A percentile compares a stretch with the other conserved stretches of the same genome.
These are phyloP conservation scores for Penicillium sp. DNA, from an alignment of 2,329 filamentous ascomycete species.

Conservation along the genomic window DNA sequence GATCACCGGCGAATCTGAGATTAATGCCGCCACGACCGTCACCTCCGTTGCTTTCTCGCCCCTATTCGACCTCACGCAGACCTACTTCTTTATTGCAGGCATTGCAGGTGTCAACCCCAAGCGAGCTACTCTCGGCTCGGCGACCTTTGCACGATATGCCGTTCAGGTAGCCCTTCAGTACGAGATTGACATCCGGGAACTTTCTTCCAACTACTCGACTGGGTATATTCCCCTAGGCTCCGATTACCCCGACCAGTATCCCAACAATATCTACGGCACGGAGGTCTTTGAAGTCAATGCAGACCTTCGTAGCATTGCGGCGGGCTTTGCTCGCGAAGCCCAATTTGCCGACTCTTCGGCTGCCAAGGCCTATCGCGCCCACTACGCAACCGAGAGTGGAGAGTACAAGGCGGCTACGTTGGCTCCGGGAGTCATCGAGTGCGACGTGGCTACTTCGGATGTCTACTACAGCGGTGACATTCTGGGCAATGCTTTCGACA, in stretches of 20 bases:
- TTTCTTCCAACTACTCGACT: conserved; percentile 59
- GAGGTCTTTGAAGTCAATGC: conserved; percentile 65
- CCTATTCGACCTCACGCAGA: conserved; percentile 58
- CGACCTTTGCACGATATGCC: conserved; percentile 64
- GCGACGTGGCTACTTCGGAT: conserved; percentile 65
- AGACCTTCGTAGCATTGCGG: conserved; percentile 52
- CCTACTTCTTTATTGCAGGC: conserved; percentile 67
- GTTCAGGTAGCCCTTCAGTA: conserved; percentile 72
- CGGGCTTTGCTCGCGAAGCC: conserved; percentile 48
- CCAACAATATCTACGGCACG: conserved; percentile 58
- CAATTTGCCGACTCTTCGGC: conserved; percentile 49
- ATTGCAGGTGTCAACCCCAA: conserved; percentile 72
- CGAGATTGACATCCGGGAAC: conserved; percentile 66
- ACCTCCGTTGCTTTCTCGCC: conserved; percentile 58
- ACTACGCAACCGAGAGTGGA: conserved; percentile 41
- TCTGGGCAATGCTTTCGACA: conserved; percentile 60
- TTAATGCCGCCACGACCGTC: conserved; percentile 67
- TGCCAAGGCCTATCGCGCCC: conserved; percentile 51
- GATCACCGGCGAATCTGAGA: conserved; percentile 63
- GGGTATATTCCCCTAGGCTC: conserved; percentile 65
- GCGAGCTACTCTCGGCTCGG: conserved; percentile 59
- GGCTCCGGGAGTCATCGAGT: conserved; percentile 55
- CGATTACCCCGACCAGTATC: conserved; percentile 52
- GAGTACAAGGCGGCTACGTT: conserved; percentile 42
- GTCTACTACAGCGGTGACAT: conserved; percentile 63